Evolutionary conservation across 148 eudicot genomes (phyloP).

Genomic region (Diospyros lotus): DNA sequence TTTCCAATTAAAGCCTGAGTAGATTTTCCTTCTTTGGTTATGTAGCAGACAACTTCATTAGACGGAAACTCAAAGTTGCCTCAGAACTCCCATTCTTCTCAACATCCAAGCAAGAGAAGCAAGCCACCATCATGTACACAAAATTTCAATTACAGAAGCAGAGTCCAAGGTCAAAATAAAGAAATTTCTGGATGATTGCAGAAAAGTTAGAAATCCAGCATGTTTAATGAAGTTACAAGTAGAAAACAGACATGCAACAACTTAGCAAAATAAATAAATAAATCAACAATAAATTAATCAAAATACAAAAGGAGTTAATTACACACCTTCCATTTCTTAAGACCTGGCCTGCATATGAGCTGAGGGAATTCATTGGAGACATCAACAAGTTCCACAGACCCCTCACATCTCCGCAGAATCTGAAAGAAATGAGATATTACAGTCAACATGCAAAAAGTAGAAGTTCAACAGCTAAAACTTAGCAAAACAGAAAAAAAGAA

Average conservation of each 20-base stretch:
- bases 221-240: neutral
- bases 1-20: too few species aligned
- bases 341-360: conserved; percentile 91
- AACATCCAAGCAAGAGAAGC: neutral
- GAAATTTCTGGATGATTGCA: neutral
- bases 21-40: neutral
- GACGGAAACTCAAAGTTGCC: neutral
- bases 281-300: neutral
- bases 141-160: neutral
- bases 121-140: neutral
- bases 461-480: neutral
- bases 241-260: too few species aligned
- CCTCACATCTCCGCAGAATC: conserved; percentile 81
- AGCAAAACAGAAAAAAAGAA: neutral
- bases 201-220: neutral
- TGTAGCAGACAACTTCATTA: neutral
- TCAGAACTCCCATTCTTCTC: neutral
- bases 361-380: conserved; percentile 87
- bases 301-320: neutral
- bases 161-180: conserved; percentile 2
- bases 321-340: conserved; percentile 91
- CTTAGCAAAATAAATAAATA: too few species aligned
- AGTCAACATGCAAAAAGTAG: neutral
- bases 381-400: conserved; percentile 83
- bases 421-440: conserved; percentile 22